phyloP scores from a whole-genome alignment of 1,139 yeast genomes.

The Debaryomyces psychrophilus region DNA sequence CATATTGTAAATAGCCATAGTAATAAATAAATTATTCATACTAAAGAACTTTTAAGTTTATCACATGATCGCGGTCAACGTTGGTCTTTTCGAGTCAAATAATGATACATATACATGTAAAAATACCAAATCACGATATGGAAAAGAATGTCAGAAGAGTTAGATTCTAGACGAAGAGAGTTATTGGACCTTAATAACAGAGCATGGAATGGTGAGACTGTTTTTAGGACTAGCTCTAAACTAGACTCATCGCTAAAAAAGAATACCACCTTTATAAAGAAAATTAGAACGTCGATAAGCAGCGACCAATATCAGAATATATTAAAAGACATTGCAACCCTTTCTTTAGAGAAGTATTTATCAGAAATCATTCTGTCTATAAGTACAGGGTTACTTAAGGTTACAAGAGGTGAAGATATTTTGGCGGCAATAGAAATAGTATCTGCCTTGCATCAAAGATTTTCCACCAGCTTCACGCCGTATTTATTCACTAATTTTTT shows the following conservation, averaged over 20 bases:
- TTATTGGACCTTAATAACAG: conserved; percentile 45
- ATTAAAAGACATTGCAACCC: conserved; percentile 60
- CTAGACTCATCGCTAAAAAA: conserved; percentile 82
- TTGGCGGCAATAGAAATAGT: conserved; percentile 67
- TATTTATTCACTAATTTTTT: conserved; percentile 52
- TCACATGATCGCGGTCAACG: not conserved
- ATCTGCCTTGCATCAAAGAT: conserved; percentile 79
- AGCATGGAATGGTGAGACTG: conserved; percentile 58
- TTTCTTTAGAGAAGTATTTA: conserved; percentile 75
- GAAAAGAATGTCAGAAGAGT: conserved; percentile 14
- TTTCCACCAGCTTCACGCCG: conserved; percentile 56
- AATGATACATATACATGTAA: not conserved
- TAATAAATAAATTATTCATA: not conserved
- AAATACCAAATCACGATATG: not conserved
- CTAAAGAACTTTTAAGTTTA: conserved; percentile 1
- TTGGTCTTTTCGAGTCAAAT: not conserved
- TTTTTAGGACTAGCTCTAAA: conserved; percentile 31
- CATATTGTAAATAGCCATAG: conserved; percentile 7
- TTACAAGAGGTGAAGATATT: conserved; percentile 61
- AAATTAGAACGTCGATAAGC: conserved; percentile 59
- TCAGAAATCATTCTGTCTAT: conserved; percentile 69
- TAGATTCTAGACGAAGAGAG: conserved; percentile 19
- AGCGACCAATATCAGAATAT: conserved; percentile 42
- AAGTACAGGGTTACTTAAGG: conserved; percentile 62
- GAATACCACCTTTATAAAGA: conserved; percentile 80